Percentiles rank a stretch among this genome's conserved stretches.
Evolutionary conservation across 768 basidiomycete species (phyloP).

Genomic region (Lactarius hatsudake): DNA sequence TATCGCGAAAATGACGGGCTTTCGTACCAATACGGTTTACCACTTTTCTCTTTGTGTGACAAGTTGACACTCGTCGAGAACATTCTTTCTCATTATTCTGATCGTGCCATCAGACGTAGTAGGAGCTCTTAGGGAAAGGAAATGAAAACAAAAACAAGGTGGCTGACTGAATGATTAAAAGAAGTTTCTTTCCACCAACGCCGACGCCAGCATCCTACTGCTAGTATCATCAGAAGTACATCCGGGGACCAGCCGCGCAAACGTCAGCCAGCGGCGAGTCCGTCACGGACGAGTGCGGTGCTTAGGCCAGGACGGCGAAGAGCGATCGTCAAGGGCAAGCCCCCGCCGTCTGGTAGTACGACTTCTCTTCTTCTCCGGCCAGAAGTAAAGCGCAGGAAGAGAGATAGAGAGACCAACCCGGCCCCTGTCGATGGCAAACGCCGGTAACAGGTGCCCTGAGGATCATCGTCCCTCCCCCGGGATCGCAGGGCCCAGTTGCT

Average conservation of each 20-base stretch:
- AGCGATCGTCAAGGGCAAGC: neutral
- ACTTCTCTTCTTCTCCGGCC: neutral
- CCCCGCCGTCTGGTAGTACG: neutral
- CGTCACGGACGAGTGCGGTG: constrained; percentile 24
- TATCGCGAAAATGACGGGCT: constrained; percentile 1
- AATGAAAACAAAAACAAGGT: neutral
- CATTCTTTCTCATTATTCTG: neutral
- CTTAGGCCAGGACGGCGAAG: neutral
- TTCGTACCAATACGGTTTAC: neutral
- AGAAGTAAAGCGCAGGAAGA: constrained; percentile 3
- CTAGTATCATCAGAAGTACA: neutral
- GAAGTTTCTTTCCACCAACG: constrained; percentile 4
- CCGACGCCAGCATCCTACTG: neutral
- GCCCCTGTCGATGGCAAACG: neutral
- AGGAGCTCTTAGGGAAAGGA: neutral
- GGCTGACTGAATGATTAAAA: constrained; percentile 1
- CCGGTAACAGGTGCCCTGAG: neutral
- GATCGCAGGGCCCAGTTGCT: neutral
- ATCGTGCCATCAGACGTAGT: neutral
- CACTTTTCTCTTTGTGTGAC: neutral
- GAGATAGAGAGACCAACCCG: neutral
- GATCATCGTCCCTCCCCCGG: constrained; percentile 32
- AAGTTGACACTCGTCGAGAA: constrained; percentile 7
- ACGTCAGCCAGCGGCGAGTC: constrained; percentile 8
- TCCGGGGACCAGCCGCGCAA: neutral